Conservation (phyloP, 1,284 basidiomycete genomes). For the Melampsora medusae region DNA sequence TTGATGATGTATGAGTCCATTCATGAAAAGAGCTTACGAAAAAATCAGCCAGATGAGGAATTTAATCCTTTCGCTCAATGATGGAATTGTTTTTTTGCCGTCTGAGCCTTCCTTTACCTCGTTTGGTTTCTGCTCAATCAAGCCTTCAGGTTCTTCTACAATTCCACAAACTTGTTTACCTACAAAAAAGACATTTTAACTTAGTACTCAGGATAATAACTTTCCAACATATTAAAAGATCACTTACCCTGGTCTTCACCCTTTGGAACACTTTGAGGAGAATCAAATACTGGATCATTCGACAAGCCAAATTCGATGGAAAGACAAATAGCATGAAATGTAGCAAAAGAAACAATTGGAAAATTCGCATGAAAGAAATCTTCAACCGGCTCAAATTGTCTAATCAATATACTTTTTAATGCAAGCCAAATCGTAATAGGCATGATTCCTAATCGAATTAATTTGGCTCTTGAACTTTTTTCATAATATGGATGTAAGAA, state of each 20-base stretch:
- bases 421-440: constrained; percentile 34
- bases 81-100: neutral
- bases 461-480: neutral
- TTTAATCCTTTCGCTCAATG: constrained; percentile 31
- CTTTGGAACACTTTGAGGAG: neutral
- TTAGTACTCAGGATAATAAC: too few species aligned
- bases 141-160: too few species aligned
- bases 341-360: constrained; percentile 27
- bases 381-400: constrained; percentile 37
- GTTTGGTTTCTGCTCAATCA: too few species aligned
- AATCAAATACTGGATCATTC: constrained; percentile 10
- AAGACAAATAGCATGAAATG: constrained; percentile 39
- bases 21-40: neutral
- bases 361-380: constrained; percentile 42
- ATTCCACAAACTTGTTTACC: too few species aligned
- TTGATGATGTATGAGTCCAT: neutral
- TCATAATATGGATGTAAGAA: constrained; percentile 40
- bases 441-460: constrained; percentile 20
- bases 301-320: constrained; percentile 36
- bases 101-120: too few species aligned
- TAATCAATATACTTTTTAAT: neutral
- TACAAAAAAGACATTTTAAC: too few species aligned
- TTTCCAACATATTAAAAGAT: too few species aligned
- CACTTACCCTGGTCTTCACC: neutral
- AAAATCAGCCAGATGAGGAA: constrained; percentile 39